phyloP scores from a whole-genome alignment of 192 early-diverging fungal genomes.

The Cladochytrium replicatum region DNA sequence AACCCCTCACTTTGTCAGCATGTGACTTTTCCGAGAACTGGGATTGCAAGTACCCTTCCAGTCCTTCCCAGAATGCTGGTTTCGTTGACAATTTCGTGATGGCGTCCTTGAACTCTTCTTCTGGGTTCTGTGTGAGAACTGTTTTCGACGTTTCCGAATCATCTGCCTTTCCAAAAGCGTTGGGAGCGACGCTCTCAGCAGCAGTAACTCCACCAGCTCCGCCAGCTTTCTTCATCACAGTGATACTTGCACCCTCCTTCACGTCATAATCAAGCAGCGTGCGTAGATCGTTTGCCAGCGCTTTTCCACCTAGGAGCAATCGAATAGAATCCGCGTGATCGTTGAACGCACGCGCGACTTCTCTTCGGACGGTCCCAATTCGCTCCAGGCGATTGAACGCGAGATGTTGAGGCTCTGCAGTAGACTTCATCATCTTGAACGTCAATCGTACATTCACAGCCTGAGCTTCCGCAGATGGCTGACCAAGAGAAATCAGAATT shows the following conservation, averaged over 20 bases:
- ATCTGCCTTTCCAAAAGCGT: background rate
- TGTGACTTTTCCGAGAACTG: background rate
- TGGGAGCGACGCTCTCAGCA: background rate
- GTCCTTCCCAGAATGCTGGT: background rate
- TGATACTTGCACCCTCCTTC: background rate
- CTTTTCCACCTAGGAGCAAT: background rate
- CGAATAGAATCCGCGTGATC: too few relatives aligned
- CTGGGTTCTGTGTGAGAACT: background rate
- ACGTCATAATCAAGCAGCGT: background rate
- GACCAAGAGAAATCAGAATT: too few relatives aligned
- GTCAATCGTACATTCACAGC: too few relatives aligned
- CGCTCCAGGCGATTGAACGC: too few relatives aligned
- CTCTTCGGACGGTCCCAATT: too few relatives aligned
- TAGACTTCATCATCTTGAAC: too few relatives aligned
- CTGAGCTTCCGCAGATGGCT: too few relatives aligned
- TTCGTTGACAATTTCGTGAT: background rate
- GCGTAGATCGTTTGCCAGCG: background rate
- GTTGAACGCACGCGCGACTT: too few relatives aligned
- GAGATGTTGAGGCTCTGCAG: too few relatives aligned
- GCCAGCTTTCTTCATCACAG: background rate
- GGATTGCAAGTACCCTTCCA: background rate
- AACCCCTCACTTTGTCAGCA: background rate
- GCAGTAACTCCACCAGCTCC: background rate
- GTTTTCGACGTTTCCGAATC: background rate
- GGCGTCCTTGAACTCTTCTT: background rate